Percentiles rank a stretch among this genome's conserved stretches.
phyloP scores from a whole-genome alignment of 2,329 filamentous ascomycete genomes.

The Epichloe gansuensis region DNA sequence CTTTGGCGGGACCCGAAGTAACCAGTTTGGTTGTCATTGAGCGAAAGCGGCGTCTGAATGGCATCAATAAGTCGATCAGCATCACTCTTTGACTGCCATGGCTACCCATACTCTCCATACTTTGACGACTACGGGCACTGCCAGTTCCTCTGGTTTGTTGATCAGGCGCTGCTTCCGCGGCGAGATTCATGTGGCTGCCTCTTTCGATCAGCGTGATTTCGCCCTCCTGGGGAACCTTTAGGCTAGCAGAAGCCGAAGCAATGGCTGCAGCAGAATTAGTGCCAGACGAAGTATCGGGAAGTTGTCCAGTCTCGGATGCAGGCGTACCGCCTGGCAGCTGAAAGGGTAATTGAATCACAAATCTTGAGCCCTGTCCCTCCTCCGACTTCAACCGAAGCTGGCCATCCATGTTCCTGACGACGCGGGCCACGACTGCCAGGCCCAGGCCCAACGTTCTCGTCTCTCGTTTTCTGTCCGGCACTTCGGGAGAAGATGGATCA shows the following conservation, averaged over 20 bases:
- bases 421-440: slow-evolving; percentile 76
- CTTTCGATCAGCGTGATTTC: slow-evolving; percentile 53
- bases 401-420: slow-evolving; percentile 82
- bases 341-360: slow-evolving; percentile 71
- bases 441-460: slow-evolving; percentile 59
- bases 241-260: slow-evolving; percentile 12
- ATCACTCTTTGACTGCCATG: slow-evolving; percentile 44
- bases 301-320: slow-evolving; percentile 10
- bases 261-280: slow-evolving; percentile 7
- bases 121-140: slow-evolving; percentile 18
- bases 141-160: slow-evolving; percentile 5
- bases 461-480: slow-evolving; percentile 18
- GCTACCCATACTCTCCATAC: slow-evolving; percentile 29
- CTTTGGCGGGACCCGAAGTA: slow-evolving; percentile 11
- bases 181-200: slow-evolving; percentile 17
- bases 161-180: slow-evolving; percentile 6
- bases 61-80: slow-evolving; percentile 62
- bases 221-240: slow-evolving; percentile 24
- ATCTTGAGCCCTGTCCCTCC: slow-evolving; percentile 68
- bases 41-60: slow-evolving; percentile 47
- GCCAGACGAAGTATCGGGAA: neutral
- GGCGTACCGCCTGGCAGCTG: slow-evolving; percentile 38
- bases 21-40: slow-evolving; percentile 26
- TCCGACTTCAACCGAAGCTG: slow-evolving; percentile 78
- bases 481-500: slow-evolving; percentile 14